A percentile compares a stretch with the other conserved stretches of the same genome.
These are phyloP conservation scores for Haplosporangium gracile DNA, from an alignment of 192 early-diverging fungal species.

Conservation along the genomic window DNA sequence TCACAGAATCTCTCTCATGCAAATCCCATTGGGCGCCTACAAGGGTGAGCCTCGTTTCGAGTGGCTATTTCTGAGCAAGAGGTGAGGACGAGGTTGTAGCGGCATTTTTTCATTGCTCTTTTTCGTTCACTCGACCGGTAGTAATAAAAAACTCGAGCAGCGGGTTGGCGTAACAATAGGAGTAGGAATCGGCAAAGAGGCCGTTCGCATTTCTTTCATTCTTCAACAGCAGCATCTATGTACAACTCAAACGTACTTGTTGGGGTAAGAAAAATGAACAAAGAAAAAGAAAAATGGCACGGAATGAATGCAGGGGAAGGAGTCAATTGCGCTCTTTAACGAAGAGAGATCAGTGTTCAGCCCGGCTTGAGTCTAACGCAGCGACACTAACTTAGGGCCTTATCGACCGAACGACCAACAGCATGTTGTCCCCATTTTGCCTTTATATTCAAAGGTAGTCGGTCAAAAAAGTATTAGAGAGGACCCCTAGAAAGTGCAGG, in stretches of 20 bases:
- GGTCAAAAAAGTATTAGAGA: not conserved
- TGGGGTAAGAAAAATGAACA: not conserved
- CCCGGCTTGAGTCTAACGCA: too few species aligned
- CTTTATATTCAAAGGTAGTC: not conserved
- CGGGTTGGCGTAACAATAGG: not conserved
- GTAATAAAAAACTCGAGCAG: not conserved
- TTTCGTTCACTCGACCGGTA: not conserved
- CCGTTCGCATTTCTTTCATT: not conserved
- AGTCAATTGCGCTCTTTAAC: too few species aligned
- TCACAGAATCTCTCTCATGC: not conserved
- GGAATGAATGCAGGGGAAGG: too few species aligned
- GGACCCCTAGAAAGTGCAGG: not conserved
- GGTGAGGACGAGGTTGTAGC: not conserved
- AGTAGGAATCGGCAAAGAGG: not conserved
- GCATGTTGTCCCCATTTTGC: not conserved
- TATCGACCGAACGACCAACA: not conserved
- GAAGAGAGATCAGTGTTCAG: too few species aligned
- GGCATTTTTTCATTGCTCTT: not conserved
- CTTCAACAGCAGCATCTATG: not conserved
- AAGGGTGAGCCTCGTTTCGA: not conserved
- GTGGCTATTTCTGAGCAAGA: not conserved
- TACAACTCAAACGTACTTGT: not conserved
- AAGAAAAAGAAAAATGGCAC: not conserved
- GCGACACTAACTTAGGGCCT: not conserved
- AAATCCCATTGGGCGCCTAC: not conserved